phyloP scores from a whole-genome alignment of 1,139 yeast species.

The Geotrichum carabidarum region DNA sequence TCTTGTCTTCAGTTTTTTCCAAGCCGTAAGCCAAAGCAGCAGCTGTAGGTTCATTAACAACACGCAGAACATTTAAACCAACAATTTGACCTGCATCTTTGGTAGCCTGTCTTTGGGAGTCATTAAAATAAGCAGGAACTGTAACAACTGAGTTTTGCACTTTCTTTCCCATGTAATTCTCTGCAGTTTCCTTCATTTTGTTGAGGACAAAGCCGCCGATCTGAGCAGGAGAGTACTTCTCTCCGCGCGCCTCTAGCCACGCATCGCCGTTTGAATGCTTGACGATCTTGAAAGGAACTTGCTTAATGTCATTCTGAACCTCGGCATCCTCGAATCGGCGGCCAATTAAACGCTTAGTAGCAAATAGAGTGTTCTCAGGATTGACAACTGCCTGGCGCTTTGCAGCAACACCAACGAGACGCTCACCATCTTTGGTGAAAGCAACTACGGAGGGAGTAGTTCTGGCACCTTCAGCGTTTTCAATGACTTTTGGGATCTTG shows the following conservation, averaged over 20 bases:
- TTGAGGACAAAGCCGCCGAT: constrained; percentile 94
- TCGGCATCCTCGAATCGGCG: constrained; percentile 94
- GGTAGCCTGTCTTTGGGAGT: constrained; percentile 97
- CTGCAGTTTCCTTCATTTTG: constrained; percentile 97
- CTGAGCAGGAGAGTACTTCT: constrained; percentile 85
- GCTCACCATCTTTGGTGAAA: constrained; percentile 92
- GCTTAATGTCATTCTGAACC: constrained; percentile 93
- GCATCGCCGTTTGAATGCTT: constrained; percentile 98
- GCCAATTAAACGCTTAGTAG: constrained; percentile 98
- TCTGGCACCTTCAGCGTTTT: constrained; percentile 98
- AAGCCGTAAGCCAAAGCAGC: constrained; percentile 98
- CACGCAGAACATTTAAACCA: constrained; percentile 92
- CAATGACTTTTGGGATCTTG: constrained; percentile 90
- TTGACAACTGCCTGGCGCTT: constrained; percentile 98
- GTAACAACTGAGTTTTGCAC: constrained; percentile 92
- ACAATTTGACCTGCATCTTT: constrained; percentile 98
- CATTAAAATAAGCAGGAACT: constrained; percentile 97
- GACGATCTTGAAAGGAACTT: constrained; percentile 95
- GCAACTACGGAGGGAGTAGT: constrained; percentile 99
- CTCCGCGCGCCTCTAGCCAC: constrained; percentile 96
- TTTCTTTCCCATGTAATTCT: constrained; percentile 77
- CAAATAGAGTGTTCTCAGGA: constrained; percentile 95
- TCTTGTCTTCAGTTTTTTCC: constrained; percentile 70
- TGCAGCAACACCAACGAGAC: constrained; percentile 97
- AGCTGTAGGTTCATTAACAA: constrained; percentile 98